These are phyloP conservation scores for Monascus ruber DNA, from an alignment of 2,329 filamentous ascomycete genomes.

Conservation along the genomic window DNA sequence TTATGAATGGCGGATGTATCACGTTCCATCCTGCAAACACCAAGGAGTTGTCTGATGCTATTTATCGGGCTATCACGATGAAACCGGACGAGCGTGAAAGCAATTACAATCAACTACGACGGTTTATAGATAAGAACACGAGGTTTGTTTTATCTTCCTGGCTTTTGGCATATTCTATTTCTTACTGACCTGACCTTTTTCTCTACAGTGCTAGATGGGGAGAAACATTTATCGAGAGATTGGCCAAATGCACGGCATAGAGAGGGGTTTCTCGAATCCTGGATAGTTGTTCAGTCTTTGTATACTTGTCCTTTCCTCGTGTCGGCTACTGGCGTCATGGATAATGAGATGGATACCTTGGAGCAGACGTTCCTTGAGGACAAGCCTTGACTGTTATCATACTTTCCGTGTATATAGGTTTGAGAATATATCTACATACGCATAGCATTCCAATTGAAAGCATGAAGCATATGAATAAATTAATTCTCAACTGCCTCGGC, in stretches of 20 bases:
- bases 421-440: too few species aligned
- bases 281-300: too few species aligned
- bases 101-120: conserved; percentile 74
- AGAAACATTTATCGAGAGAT: conserved; percentile 16
- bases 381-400: too few species aligned
- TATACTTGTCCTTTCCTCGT: too few species aligned
- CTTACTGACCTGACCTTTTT: background rate
- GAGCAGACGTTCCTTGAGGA: too few species aligned
- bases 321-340: too few species aligned
- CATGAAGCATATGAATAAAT: too few species aligned
- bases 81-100: conserved; percentile 63
- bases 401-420: too few species aligned
- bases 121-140: conserved; percentile 88
- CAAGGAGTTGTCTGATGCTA: conserved; percentile 76
- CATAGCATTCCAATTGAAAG: too few species aligned
- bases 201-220: conserved; percentile 22
- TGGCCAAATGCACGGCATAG: background rate
- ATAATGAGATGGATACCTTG: too few species aligned
- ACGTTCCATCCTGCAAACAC: conserved; percentile 96
- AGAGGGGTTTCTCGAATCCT: too few species aligned
- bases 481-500: too few species aligned
- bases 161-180: background rate
- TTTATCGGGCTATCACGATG: conserved; percentile 82
- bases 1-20: conserved; percentile 65
- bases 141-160: conserved; percentile 35